Conservation (phyloP, 495 filamentous ascomycete genomes). For the Tuber umbilicatum region DNA sequence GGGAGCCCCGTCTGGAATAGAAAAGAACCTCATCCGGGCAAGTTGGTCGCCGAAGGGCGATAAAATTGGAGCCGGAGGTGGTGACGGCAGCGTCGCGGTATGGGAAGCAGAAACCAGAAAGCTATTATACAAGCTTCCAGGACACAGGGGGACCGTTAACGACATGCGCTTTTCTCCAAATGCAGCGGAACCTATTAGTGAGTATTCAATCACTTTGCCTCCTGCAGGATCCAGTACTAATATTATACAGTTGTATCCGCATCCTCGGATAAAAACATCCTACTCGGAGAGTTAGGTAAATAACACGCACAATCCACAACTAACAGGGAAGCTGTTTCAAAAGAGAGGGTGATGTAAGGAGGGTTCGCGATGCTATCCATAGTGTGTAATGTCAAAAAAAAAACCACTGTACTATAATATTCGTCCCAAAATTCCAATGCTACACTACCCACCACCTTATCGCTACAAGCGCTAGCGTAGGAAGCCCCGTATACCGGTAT, state of each 20-base stretch:
- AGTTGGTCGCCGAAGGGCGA: conserved; percentile 86
- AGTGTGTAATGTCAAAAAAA: background rate
- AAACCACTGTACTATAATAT: background rate
- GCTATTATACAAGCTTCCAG: conserved; percentile 86
- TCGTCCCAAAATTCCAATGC: background rate
- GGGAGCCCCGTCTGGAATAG: conserved; percentile 75
- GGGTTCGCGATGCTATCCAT: background rate
- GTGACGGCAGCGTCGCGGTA: conserved; percentile 81
- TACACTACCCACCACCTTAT: background rate
- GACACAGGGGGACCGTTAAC: conserved; percentile 93
- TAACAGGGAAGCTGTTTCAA: background rate
- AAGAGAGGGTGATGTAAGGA: background rate
- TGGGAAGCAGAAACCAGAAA: conserved; percentile 81
- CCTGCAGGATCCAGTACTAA: conserved; percentile 35
- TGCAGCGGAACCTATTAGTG: conserved; percentile 74
- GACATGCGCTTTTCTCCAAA: conserved; percentile 82
- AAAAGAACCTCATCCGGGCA: conserved; percentile 86
- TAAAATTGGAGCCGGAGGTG: conserved; percentile 80
- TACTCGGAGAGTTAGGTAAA: conserved; percentile 69
- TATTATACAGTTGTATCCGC: conserved; percentile 61
- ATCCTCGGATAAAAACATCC: conserved; percentile 71
- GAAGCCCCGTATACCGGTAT: background rate
- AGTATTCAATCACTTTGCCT: conserved; percentile 45
- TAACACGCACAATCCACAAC: conserved; percentile 27
- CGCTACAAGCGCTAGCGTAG: background rate